Percentiles rank a stretch among this genome's conserved stretches.
phyloP scores from a whole-genome alignment of 495 filamentous ascomycete species.

The Thermochaetoides thermophila region DNA sequence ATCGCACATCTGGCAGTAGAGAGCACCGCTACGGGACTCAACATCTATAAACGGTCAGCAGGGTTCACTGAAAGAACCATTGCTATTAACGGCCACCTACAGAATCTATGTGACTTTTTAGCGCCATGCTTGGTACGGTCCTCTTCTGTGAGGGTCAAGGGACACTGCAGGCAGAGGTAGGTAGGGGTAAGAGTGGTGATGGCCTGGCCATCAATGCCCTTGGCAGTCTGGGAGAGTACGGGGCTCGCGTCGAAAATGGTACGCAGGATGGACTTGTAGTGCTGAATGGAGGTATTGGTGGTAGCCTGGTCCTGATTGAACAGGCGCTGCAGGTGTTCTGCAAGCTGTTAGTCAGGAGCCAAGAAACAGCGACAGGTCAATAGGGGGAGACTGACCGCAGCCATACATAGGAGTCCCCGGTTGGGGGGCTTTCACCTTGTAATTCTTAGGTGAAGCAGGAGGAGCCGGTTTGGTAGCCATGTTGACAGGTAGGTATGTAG shows the following conservation, averaged over 20 bases:
- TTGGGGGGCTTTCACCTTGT: constrained; percentile 35
- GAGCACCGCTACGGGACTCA: constrained; percentile 58
- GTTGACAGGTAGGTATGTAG: too few species aligned
- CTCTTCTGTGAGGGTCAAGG: constrained; percentile 39
- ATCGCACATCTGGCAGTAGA: constrained; percentile 72
- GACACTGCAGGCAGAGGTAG: constrained; percentile 59
- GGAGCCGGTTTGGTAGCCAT: constrained; percentile 34
- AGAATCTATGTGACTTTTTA: constrained; percentile 47
- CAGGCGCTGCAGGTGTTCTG: constrained; percentile 40
- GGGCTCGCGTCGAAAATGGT: constrained; percentile 35
- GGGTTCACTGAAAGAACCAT: too few species aligned
- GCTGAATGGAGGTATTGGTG: constrained; percentile 34
- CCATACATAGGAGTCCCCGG: constrained; percentile 38
- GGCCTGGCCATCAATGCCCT: constrained; percentile 26
- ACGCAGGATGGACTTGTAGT: constrained; percentile 38
- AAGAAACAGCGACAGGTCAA: neutral
- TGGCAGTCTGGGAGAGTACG: constrained; percentile 36
- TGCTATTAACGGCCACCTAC: constrained; percentile 27
- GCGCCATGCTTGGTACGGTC: constrained; percentile 42
- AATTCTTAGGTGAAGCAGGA: constrained; percentile 37
- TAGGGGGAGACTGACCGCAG: constrained; percentile 30
- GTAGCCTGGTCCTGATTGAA: constrained; percentile 34
- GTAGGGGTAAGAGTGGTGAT: constrained; percentile 41
- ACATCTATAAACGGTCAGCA: too few species aligned
- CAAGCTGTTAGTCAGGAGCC: constrained; percentile 9